Evolutionary conservation across 2,329 filamentous ascomycete species (phyloP).

Genomic region (Cercospora canescens): DNA sequence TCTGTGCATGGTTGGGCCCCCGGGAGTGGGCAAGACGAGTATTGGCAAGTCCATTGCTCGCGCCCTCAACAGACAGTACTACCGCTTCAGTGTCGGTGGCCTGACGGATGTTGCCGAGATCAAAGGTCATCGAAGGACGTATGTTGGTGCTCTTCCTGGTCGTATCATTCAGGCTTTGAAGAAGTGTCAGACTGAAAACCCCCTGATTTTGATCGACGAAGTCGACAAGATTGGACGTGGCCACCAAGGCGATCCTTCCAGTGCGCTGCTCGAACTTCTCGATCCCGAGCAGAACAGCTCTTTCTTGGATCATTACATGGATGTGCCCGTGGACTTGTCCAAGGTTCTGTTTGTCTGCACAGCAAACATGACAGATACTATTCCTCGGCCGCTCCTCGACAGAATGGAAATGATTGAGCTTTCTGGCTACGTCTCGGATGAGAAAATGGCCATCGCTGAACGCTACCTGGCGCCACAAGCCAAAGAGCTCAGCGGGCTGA

Average conservation of each 20-base stretch:
- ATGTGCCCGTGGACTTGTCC: slow-evolving; percentile 93
- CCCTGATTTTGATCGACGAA: slow-evolving; percentile 93
- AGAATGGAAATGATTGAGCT: slow-evolving; percentile 97
- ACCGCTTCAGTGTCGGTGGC: slow-evolving; percentile 96
- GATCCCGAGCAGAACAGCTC: slow-evolving; percentile 97
- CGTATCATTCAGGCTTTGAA: slow-evolving; percentile 98
- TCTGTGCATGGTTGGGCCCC: slow-evolving; percentile 93
- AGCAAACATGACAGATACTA: slow-evolving; percentile 98
- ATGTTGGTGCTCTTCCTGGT: slow-evolving; percentile 91
- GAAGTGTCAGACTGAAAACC: slow-evolving; percentile 99
- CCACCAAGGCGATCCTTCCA: slow-evolving; percentile 94
- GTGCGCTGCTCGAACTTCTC: slow-evolving; percentile 86
- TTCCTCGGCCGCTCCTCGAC: slow-evolving; percentile 88
- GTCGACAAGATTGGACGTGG: slow-evolving; percentile 97
- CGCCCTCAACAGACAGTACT: slow-evolving; percentile 93
- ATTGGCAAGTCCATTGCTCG: slow-evolving; percentile 98
- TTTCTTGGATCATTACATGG: slow-evolving; percentile 98
- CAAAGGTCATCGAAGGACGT: slow-evolving; percentile 94
- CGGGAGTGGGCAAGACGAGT: slow-evolving; percentile 97
- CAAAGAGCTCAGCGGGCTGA: slow-evolving; percentile 89
- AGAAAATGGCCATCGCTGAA: slow-evolving; percentile 98
- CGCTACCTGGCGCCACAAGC: slow-evolving; percentile 88
- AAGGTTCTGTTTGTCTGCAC: slow-evolving; percentile 99
- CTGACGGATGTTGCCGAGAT: slow-evolving; percentile 97
- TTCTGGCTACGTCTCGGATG: slow-evolving; percentile 93